Conservation (phyloP, 495 filamentous ascomycete genomes). For the Polyplosphaeria fusca region DNA sequence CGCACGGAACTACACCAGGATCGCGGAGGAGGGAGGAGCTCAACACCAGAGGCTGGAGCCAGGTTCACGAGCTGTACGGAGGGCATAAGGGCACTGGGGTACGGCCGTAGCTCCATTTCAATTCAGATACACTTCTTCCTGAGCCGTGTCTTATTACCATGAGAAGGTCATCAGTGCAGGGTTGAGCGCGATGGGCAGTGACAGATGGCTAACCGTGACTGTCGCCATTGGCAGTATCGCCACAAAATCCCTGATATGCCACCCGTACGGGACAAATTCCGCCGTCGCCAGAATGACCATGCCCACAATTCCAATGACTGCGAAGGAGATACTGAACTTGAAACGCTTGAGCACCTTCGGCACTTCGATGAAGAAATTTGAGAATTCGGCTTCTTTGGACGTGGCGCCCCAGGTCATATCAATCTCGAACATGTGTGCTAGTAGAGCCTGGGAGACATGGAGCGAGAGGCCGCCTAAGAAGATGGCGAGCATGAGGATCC, state of each 20-base stretch:
- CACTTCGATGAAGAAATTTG: constrained; percentile 60
- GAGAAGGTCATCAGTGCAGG: constrained; percentile 67
- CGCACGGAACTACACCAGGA: too few species aligned
- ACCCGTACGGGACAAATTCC: constrained; percentile 35
- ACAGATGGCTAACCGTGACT: constrained; percentile 56
- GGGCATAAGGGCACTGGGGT: too few species aligned
- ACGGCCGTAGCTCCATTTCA: too few species aligned
- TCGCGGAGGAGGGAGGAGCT: too few species aligned
- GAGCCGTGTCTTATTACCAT: constrained; percentile 46
- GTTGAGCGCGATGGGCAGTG: constrained; percentile 60
- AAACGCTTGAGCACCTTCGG: constrained; percentile 55
- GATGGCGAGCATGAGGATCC: constrained; percentile 47
- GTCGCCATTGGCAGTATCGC: constrained; percentile 58
- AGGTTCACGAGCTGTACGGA: too few species aligned
- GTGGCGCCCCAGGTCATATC: constrained; percentile 52
- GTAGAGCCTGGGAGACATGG: constrained; percentile 47
- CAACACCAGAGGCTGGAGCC: too few species aligned
- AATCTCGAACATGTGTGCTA: constrained; percentile 48
- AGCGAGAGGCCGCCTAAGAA: constrained; percentile 51
- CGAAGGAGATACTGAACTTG: constrained; percentile 54
- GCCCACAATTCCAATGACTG: constrained; percentile 49
- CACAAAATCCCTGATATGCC: constrained; percentile 56
- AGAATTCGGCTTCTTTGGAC: constrained; percentile 58
- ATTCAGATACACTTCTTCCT: too few species aligned
- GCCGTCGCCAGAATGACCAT: constrained; percentile 46